Percentiles rank a stretch among this genome's conserved stretches.
Conservation (phyloP, 2,329 filamentous ascomycete species). For the Clonostachys rhizophaga region DNA sequence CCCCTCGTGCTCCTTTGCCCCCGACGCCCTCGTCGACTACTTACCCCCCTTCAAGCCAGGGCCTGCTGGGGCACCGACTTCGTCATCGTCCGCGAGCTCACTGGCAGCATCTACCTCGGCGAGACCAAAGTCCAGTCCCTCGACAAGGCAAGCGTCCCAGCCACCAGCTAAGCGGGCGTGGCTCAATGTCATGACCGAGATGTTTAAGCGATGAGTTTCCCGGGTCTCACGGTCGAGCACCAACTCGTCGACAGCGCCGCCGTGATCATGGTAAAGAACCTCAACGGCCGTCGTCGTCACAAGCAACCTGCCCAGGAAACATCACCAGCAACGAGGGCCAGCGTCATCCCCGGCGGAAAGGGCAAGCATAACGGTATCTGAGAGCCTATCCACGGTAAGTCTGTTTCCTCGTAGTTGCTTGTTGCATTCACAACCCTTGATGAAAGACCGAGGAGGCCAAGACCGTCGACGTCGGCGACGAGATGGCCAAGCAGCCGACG, state of each 20-base stretch:
- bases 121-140: slow-evolving; percentile 71
- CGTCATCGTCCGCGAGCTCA: slow-evolving; percentile 87
- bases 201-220: too few relatives aligned
- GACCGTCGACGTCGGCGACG: slow-evolving; percentile 65
- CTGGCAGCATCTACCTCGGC: slow-evolving; percentile 93
- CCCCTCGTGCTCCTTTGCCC: too few relatives aligned
- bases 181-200: too few relatives aligned
- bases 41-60: slow-evolving; percentile 77
- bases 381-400: slow-evolving; percentile 88
- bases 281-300: slow-evolving; percentile 92
- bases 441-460: background rate
- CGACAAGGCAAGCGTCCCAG: slow-evolving; percentile 88
- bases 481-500: slow-evolving; percentile 66
- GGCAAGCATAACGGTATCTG: slow-evolving; percentile 89
- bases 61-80: slow-evolving; percentile 87
- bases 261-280: slow-evolving; percentile 7
- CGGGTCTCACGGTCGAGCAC: too few relatives aligned
- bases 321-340: too few relatives aligned
- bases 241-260: too few relatives aligned
- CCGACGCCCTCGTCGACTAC: slow-evolving; percentile 65
- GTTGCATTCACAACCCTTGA: too few relatives aligned
- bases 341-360: slow-evolving; percentile 87
- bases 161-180: slow-evolving; percentile 59
- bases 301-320: too few relatives aligned
- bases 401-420: background rate